Conservation (phyloP, 345 rosid species). For the Cardiospermum halicacabum region DNA sequence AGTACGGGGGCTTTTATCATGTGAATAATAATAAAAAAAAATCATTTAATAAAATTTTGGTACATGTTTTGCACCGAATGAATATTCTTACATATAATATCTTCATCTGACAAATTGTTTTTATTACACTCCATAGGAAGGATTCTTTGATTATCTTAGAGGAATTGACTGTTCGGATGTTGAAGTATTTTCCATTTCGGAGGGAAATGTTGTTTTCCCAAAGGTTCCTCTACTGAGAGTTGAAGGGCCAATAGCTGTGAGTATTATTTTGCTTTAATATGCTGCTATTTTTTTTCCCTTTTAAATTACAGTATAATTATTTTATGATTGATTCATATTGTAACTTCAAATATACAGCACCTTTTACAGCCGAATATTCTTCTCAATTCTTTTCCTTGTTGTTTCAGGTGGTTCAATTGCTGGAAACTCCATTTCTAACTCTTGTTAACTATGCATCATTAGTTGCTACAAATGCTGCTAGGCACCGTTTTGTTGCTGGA, state of each 20-base stretch:
- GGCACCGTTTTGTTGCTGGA: slow-evolving; percentile 93
- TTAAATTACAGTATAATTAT: no score
- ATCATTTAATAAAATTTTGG: no score
- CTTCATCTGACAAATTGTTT: slow-evolving; percentile 8
- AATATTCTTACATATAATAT: slow-evolving; percentile 5
- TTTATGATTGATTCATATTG: neutral
- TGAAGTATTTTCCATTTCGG: slow-evolving; percentile 76
- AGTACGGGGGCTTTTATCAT: neutral
- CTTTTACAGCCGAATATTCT: neutral
- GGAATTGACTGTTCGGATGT: slow-evolving; percentile 85
- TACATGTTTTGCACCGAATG: neutral
- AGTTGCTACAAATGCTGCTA: slow-evolving; percentile 93
- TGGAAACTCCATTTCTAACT: slow-evolving; percentile 90
- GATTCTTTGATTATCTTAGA: slow-evolving; percentile 72
- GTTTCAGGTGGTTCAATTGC: slow-evolving; percentile 80
- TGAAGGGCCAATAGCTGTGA: slow-evolving; percentile 94
- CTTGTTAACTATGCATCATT: slow-evolving; percentile 84
- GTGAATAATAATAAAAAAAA: neutral
- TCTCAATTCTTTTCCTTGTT: slow-evolving; percentile 11
- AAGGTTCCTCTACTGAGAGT: slow-evolving; percentile 90
- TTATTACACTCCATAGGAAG: slow-evolving; percentile 47
- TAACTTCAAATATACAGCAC: neutral
- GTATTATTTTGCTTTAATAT: slow-evolving; percentile 28
- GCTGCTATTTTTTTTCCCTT: no score
- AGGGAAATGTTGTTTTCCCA: slow-evolving; percentile 91